Evolutionary conservation across 495 filamentous ascomycete genomes (phyloP).

Genomic region (Viridothelium virens): DNA sequence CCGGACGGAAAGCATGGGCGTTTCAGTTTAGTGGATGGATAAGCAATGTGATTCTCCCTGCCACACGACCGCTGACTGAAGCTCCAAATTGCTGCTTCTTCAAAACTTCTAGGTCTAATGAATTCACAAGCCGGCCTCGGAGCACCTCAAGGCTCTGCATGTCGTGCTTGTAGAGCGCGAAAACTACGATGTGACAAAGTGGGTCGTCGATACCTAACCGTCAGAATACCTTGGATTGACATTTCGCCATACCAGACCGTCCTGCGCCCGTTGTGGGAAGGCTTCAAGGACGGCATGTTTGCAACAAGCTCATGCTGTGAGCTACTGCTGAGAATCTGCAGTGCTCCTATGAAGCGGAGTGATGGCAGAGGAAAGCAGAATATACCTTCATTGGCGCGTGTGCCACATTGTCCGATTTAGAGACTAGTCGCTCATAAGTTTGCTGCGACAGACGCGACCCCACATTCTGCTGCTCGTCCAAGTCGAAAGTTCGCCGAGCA

Average conservation of each 20-base stretch:
- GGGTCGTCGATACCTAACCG: background rate
- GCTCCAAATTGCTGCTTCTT: background rate
- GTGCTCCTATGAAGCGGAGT: background rate
- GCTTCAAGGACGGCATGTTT: conserved; percentile 9
- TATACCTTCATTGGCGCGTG: conserved; percentile 3
- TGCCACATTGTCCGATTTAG: background rate
- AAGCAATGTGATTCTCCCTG: background rate
- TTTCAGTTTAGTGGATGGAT: background rate
- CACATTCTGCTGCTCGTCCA: background rate
- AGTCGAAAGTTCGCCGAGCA: background rate
- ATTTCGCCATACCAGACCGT: background rate
- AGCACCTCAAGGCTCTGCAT: background rate
- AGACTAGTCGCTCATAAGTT: background rate
- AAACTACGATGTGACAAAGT: conserved; percentile 8
- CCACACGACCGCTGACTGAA: background rate
- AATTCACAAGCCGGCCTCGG: background rate
- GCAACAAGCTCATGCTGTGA: background rate
- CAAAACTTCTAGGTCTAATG: conserved; percentile 1
- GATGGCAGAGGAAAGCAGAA: background rate
- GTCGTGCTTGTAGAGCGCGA: conserved; percentile 6
- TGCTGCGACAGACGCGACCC: conserved; percentile 3
- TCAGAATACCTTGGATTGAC: conserved; percentile 2
- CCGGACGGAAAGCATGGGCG: conserved; percentile 1
- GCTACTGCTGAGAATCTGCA: background rate
- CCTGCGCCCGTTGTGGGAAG: background rate